Evolutionary conservation across 768 basidiomycete species (phyloP).

Genomic region (Kondoa malvinella): DNA sequence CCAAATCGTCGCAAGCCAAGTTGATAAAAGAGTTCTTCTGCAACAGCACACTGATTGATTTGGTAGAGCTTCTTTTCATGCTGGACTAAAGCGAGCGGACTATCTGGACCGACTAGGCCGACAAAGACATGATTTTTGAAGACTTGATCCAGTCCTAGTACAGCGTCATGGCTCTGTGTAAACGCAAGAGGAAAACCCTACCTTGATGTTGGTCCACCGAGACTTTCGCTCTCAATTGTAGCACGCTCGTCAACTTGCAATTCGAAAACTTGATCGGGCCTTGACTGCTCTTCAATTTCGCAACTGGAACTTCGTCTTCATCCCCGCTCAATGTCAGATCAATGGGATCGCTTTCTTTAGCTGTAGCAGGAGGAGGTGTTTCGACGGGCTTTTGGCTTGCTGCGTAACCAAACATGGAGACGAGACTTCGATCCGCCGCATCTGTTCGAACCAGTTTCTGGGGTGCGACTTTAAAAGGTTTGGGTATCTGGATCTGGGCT

Average conservation of each 20-base stretch:
- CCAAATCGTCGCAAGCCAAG: slow-evolving; percentile 82
- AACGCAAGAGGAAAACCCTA: slow-evolving; percentile 32
- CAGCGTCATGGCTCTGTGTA: neutral
- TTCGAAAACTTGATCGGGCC: slow-evolving; percentile 48
- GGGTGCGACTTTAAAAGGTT: slow-evolving; percentile 34
- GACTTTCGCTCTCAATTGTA: slow-evolving; percentile 41
- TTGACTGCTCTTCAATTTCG: neutral
- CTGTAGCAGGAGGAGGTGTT: neutral
- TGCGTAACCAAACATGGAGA: slow-evolving; percentile 64
- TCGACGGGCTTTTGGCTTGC: neutral
- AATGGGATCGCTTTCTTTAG: neutral
- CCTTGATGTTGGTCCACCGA: slow-evolving; percentile 45
- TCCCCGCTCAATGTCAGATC: neutral
- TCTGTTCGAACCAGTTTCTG: slow-evolving; percentile 89
- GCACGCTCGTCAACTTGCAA: slow-evolving; percentile 60
- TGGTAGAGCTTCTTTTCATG: slow-evolving; percentile 75
- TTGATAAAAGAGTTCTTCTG: slow-evolving; percentile 94
- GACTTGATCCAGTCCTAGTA: slow-evolving; percentile 60
- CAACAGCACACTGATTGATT: slow-evolving; percentile 64
- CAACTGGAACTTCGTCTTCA: neutral
- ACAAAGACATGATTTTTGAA: slow-evolving; percentile 77
- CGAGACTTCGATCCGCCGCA: slow-evolving; percentile 67
- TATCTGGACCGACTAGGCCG: slow-evolving; percentile 62
- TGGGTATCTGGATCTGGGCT: slow-evolving; percentile 12
- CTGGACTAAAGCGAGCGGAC: slow-evolving; percentile 66